Evolutionary conservation across 139 green algal genomes (phyloP).

Genomic region (Volvox africanus): DNA sequence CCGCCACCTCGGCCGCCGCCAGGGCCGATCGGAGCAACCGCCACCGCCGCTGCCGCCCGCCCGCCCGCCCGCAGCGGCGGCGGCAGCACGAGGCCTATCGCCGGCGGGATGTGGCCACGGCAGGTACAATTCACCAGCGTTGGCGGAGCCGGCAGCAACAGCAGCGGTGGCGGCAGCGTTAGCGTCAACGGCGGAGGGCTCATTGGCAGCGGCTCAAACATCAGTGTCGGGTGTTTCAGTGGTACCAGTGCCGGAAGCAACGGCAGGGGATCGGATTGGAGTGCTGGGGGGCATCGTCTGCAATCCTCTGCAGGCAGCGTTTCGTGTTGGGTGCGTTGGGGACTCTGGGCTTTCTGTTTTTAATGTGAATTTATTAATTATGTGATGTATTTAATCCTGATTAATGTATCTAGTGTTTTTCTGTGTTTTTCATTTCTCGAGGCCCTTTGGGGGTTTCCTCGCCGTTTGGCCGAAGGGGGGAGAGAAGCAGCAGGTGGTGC

Average conservation of each 20-base stretch:
- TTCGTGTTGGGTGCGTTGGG: background rate
- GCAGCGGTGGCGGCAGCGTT: background rate
- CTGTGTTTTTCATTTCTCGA: too few species aligned
- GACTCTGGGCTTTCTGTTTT: background rate
- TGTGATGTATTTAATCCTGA: too few species aligned
- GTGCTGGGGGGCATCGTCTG: background rate
- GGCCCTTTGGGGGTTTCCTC: too few species aligned
- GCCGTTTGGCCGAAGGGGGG: too few species aligned
- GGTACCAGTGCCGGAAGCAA: background rate
- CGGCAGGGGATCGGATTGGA: background rate
- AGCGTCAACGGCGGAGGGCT: background rate
- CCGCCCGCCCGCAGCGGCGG: background rate
- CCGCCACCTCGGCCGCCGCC: background rate
- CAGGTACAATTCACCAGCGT: background rate
- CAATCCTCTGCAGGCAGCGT: slow-evolving; percentile 5
- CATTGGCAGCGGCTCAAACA: background rate
- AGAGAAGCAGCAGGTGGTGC: too few species aligned
- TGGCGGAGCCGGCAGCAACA: background rate
- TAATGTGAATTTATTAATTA: too few species aligned
- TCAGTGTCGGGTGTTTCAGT: background rate
- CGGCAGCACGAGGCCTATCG: background rate
- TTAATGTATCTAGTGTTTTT: too few species aligned
- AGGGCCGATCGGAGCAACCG: background rate
- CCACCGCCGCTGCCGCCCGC: background rate
- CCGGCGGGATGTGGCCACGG: background rate